These are phyloP conservation scores for Zoysia matrella DNA, from an alignment of 202 grass and related monocot genomes.

Conservation along the genomic window DNA sequence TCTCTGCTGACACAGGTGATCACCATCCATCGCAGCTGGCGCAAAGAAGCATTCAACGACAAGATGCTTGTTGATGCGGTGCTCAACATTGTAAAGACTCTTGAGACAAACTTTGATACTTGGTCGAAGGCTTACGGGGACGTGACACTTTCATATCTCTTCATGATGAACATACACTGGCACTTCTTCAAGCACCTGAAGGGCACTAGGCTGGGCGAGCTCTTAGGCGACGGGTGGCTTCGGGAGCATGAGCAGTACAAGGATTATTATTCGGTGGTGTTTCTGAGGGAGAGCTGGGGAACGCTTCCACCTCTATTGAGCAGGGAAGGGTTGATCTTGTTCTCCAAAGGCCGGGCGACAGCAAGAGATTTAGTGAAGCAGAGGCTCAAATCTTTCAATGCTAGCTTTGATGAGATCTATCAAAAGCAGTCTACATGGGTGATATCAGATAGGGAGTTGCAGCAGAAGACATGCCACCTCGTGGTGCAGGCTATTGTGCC, in stretches of 20 bases:
- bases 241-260: no score
- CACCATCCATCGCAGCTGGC: conserved; percentile 93
- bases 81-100: conserved; percentile 62
- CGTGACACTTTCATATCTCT: conserved; percentile 50
- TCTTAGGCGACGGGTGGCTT: conserved; percentile 51
- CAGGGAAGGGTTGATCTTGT: conserved; percentile 91
- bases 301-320: conserved; percentile 73
- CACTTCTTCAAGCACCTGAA: conserved; percentile 93
- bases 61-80: conserved; percentile 71
- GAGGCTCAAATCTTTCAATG: conserved; percentile 85
- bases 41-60: conserved; percentile 68
- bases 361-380: conserved; percentile 92
- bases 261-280: conserved; percentile 12
- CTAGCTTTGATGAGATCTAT: conserved; percentile 80
- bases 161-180: conserved; percentile 89
- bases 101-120: conserved; percentile 74
- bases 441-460: conserved; percentile 77
- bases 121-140: conserved; percentile 87
- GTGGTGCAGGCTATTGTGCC: conserved; percentile 83
- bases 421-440: conserved; percentile 88
- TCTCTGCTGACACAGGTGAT: conserved; percentile 73
- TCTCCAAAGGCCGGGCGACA: conserved; percentile 86
- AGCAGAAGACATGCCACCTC: conserved; percentile 76
- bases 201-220: conserved; percentile 73
- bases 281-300: conserved; percentile 90